Evolutionary conservation across 352 stramenopile species (phyloP), one percentile per base, ranked within the genome.

Genomic region (Albugo candida): DNA sequence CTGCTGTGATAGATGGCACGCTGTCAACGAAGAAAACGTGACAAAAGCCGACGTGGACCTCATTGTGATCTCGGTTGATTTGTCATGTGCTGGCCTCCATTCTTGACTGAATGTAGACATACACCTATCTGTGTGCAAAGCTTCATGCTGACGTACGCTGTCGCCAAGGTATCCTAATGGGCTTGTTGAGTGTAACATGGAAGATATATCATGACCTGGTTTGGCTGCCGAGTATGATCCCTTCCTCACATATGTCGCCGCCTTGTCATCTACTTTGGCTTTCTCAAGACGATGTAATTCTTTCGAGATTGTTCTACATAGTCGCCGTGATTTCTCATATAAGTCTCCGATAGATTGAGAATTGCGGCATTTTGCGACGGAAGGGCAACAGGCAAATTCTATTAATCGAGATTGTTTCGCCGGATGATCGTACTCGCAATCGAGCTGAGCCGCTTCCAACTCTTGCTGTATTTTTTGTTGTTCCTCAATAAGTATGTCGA

Each of bases 31-130:
- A 36, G 60, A 70, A 52, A 86, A 88, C 13, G 64, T 81, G n/a
- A 88, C 58, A 50, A 88, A 88, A 41, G 76, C 76, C 2, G 67
- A 61, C 21, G 65, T 61, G 11, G 65, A 67, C 71, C 83, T 84
- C 19, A 81, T 67, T 5, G 61, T 55, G 27, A 80, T 74, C 70
- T 65, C 36, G 58, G 49, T 10, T 58, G 48, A 11, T 82, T 67
- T 14, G 67, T 67, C 16, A 70, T 63, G 2, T 66, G 49, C 24
- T 80, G 66, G 40, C 61, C 72, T 46, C 68, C 62, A 39, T 73
- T 58, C 19, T 48, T 63, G 43, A 70, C 65, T 8, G 8, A 31
- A 31, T 31, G 24, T 31, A 17, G 54, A 36, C 17, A 48, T 50
- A 2, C 51, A 53, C n/a, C 47, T 36, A 13, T 38, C 39, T 11